Evolutionary conservation across 345 rosid species (phyloP).

Genomic region (Gossypium mustelinum): DNA sequence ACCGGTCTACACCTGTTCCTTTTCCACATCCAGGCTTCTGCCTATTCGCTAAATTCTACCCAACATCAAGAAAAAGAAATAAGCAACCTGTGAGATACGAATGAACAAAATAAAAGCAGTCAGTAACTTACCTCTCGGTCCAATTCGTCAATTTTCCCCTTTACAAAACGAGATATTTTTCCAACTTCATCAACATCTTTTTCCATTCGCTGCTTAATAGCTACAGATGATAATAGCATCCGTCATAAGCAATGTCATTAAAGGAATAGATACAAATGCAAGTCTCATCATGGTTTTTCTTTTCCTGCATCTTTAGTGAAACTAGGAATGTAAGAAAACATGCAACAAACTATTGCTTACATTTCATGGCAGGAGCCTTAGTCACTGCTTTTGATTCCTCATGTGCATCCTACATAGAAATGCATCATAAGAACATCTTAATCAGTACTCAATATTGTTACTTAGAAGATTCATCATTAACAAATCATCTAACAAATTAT

Average conservation of each 20-base stretch:
- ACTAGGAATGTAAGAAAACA: neutral
- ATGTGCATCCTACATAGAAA: constrained; percentile 55
- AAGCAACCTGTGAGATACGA: constrained; percentile 7
- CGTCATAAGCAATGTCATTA: neutral
- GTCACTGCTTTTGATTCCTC: constrained; percentile 86
- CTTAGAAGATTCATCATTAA: constrained; percentile 9
- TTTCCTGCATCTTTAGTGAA: neutral
- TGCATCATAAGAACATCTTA: neutral
- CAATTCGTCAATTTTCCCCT: constrained; percentile 82
- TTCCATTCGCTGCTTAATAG: constrained; percentile 90
- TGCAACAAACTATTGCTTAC: constrained; percentile 29
- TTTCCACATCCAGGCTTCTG: constrained; percentile 91
- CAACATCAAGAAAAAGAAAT: constrained; percentile 10
- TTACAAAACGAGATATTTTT: constrained; percentile 61
- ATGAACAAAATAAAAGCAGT: constrained; percentile 6
- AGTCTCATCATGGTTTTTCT: neutral
- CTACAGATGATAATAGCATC: constrained; percentile 36
- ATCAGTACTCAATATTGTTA: neutral
- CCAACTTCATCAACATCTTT: constrained; percentile 97
- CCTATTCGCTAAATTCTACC: constrained; percentile 79
- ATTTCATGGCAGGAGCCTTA: constrained; percentile 92
- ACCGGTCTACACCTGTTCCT: constrained; percentile 92
- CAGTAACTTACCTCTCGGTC: constrained; percentile 63
- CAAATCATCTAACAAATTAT: neutral
- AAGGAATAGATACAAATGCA: neutral